Evolutionary conservation across 306 rosid genomes (phyloP).

Genomic region (Cucurbita maxima): DNA sequence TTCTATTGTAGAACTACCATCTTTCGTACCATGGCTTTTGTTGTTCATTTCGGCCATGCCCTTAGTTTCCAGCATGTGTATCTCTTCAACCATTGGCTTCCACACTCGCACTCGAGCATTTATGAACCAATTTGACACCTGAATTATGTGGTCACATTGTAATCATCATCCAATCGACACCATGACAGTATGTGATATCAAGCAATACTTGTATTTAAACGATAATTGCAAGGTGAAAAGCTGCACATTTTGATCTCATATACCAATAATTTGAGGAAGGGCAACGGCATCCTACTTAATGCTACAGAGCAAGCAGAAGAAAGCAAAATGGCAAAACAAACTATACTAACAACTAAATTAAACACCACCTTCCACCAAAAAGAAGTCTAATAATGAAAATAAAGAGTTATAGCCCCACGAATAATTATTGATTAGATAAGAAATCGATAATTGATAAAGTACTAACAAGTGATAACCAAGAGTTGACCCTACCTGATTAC

Average conservation of each 20-base stretch:
- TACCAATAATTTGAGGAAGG: background rate
- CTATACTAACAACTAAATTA: background rate
- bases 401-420: background rate
- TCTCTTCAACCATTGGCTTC: slow-evolving; percentile 99
- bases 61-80: slow-evolving; percentile 74
- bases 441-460: background rate
- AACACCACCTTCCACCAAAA: background rate
- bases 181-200: background rate
- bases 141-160: background rate
- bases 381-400: background rate
- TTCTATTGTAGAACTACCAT: slow-evolving; percentile 13
- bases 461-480: slow-evolving; percentile 2
- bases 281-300: background rate
- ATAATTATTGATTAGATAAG: background rate
- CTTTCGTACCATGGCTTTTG: slow-evolving; percentile 15
- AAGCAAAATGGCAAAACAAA: background rate
- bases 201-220: background rate
- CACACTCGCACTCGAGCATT: slow-evolving; percentile 90
- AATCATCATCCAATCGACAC: background rate
- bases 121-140: slow-evolving; percentile 92
- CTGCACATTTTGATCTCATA: background rate
- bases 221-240: background rate
- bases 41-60: slow-evolving; percentile 19
- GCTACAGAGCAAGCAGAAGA: background rate
- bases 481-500: slow-evolving; percentile 70